phyloP scores from a whole-genome alignment of 129 eudicot genomes.

The Flaveria linearis region DNA sequence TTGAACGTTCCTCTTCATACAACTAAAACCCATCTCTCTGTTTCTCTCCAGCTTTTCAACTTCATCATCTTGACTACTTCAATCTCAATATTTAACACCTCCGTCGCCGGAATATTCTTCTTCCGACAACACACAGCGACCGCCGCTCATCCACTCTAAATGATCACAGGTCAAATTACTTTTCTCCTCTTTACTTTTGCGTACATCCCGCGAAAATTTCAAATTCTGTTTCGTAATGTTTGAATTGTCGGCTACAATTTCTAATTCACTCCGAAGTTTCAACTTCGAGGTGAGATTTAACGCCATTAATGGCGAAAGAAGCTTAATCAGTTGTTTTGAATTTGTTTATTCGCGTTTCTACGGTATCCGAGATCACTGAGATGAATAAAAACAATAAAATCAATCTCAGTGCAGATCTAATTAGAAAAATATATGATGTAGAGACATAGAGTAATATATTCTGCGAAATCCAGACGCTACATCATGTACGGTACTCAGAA shows the following conservation, averaged over 20 bases:
- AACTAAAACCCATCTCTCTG: constrained; percentile 31
- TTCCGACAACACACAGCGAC: not conserved
- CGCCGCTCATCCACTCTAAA: not conserved
- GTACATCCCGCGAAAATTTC: not conserved
- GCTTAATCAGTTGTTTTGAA: not conserved
- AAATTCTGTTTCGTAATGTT: constrained; percentile 23
- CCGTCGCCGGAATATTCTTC: constrained; percentile 28
- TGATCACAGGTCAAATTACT: constrained; percentile 24
- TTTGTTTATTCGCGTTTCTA: constrained; percentile 22
- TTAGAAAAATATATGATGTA: constrained; percentile 12
- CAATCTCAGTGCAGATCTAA: constrained; percentile 36
- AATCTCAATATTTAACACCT: constrained; percentile 16
- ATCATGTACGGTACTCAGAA: constrained; percentile 32
- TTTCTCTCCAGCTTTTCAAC: constrained; percentile 9
- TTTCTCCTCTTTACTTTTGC: not conserved
- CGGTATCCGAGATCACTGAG: constrained; percentile 25
- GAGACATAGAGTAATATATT: not conserved
- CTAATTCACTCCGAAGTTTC: constrained; percentile 19
- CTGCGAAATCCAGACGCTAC: constrained; percentile 33
- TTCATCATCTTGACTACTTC: constrained; percentile 23
- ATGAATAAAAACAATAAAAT: constrained; percentile 28
- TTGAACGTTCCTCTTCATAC: constrained; percentile 24
- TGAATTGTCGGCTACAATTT: not conserved
- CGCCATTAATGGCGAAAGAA: constrained; percentile 35
- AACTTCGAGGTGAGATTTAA: constrained; percentile 35